Evolutionary conservation across 306 rosid genomes (phyloP), one percentile per base, ranked within the genome.

Genomic region (Canavalia gladiata): DNA sequence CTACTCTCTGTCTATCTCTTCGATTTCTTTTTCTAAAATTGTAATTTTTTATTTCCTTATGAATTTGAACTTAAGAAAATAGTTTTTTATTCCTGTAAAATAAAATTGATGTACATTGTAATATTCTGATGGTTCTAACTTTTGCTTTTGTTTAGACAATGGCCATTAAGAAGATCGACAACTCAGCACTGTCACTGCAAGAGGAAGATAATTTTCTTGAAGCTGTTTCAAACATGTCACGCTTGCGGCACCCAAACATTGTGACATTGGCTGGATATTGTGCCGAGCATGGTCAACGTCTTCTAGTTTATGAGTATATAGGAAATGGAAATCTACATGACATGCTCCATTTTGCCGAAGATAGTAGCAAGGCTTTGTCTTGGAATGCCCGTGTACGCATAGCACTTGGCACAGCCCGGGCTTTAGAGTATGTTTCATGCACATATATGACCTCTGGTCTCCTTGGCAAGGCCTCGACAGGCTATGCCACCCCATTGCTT

Each of bases 371-470:
- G 74, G 87, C 79, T 50, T 88, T 96, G 81, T 80, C 97, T 75
- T 96, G 99, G 99, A 96, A 96, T 85, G 97, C 94, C 2, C 98
- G 99, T 66, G 99, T 96, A 49, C 90, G 98, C 78, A 89, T 96
- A 76, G 97, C 99, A 47, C 99, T 96, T 35, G 98, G 99, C 87
- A 93, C 97, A 5, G 97, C 99, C 80, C 89, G 99, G 69, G 99
- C 99, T 73, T 87, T 93, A 86, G 99, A 96, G 99, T 96, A 93
- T 10, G 99, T 85, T 52, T 67, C 51, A 51, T 72, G 47, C 54
- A 70, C n/a, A 74, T 68, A 49, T 41, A 7, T 62, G 69, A 68
- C 67, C 33, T 82, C 11, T 39, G 35, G 55, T 33, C 70, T 75
- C 68, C 76, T 68, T 13, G 6, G 2, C 41, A 10, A 28, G 63